These are phyloP conservation scores for Cryptosporidium baileyi DNA, from an alignment of 169 alveolate genomes.

Conservation along the genomic window DNA sequence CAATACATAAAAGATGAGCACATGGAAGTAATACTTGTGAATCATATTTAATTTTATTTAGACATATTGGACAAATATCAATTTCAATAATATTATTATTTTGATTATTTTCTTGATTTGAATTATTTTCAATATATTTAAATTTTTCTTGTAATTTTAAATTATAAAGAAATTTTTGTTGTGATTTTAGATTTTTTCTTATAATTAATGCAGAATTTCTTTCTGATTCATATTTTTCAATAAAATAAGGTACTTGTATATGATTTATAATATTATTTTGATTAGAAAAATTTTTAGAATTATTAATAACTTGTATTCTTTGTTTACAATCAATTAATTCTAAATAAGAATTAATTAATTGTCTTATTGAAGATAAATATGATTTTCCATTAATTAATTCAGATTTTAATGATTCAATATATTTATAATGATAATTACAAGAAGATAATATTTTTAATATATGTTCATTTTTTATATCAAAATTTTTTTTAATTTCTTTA, in stretches of 20 bases:
- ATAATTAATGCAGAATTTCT: slow-evolving; percentile 2
- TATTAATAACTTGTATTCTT: slow-evolving; percentile 13
- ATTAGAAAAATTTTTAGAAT: not conserved
- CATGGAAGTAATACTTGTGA: slow-evolving; percentile 54
- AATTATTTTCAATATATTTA: not conserved
- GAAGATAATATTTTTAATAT: not conserved
- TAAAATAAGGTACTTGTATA: not conserved
- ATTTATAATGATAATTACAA: slow-evolving; percentile 11
- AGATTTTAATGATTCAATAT: slow-evolving; percentile 13
- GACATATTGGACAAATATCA: slow-evolving; percentile 49
- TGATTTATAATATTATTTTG: slow-evolving; percentile 18
- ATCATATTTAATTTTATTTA: not conserved
- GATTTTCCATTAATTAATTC: slow-evolving; percentile 1
- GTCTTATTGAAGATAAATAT: slow-evolving; percentile 33
- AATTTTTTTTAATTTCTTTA: slow-evolving; percentile 10
- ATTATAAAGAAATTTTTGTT: slow-evolving; percentile 41
- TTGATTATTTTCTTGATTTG: not conserved
- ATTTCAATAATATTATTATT: not conserved
- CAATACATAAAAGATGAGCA: slow-evolving; percentile 55
- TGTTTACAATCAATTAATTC: slow-evolving; percentile 61
- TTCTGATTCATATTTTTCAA: slow-evolving; percentile 20
- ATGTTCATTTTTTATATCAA: not conserved
- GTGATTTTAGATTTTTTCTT: slow-evolving; percentile 28
- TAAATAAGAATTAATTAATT: slow-evolving; percentile 34
- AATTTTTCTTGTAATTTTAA: not conserved